Evolutionary conservation across 2,329 filamentous ascomycete genomes (phyloP), one percentile per base, ranked within the genome.

Genomic region (Colletotrichum paranaense): DNA sequence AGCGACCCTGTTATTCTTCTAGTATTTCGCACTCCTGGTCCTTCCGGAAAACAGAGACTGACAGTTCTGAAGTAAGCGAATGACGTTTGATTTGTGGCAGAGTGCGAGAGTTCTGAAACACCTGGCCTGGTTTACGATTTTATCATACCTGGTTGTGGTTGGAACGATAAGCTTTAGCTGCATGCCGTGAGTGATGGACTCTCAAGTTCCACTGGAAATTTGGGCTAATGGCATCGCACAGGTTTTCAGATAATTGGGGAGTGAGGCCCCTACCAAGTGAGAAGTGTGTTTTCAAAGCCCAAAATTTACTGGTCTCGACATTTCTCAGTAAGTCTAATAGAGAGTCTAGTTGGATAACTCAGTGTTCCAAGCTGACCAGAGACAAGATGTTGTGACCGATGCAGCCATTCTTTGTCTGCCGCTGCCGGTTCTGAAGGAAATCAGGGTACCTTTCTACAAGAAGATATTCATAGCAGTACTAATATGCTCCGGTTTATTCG

Each of bases 1-100:
- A 49, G 79, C 78, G 5, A 80, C 76, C 0, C 74, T 81, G 75
- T 38, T 81, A 4, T 79, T 75, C 5, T 81, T 81, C 70, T 81
- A 72, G 68, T 67, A 38, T 59, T 55, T 7, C 32, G 22, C 22
- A 1, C 1, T 9, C 19, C 28, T 5, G 5, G 5, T 26, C 3
- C 1, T 49, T 6, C 4, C n/a, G 14, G 7, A 3, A 12, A 2
- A 16, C 1, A 30, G 19, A 49, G 28, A 9, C 56, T 67, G 12
- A 71, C 19, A 1, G 0, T n/a, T 11, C 1, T 9, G 24, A 4
- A 72, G 80, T 11, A 77, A 75, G 4, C 75, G 77, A 4, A 77
- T 81, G 73, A 80, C 79, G 0, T 79, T 78, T 0, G 79, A 78
- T 1, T 71, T 77, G 0, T 80, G 77, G 76, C 76, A 79, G 49